Evolutionary conservation across 2,329 filamentous ascomycete species (phyloP).

Genomic region (Botrytis fragariae): DNA sequence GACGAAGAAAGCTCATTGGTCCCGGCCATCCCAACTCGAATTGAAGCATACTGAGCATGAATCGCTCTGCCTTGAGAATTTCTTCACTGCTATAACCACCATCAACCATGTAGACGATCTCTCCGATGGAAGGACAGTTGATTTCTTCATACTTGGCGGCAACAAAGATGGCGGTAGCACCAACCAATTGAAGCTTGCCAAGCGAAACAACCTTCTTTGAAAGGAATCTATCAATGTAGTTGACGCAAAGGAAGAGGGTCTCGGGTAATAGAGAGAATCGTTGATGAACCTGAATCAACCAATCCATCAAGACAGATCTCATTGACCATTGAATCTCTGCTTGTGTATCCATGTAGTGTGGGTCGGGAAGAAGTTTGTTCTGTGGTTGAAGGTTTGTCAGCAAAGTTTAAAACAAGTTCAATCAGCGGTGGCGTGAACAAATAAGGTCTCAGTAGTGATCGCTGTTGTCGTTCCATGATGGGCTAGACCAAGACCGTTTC

Average conservation of each 20-base stretch:
- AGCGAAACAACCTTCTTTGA: constrained; percentile 93
- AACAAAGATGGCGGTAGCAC: constrained; percentile 91
- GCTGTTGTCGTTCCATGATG: background rate
- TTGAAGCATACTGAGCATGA: constrained; percentile 95
- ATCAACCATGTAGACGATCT: constrained; percentile 99
- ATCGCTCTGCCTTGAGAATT: constrained; percentile 94
- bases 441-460: constrained; percentile 3
- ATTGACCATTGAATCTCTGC: constrained; percentile 99
- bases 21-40: constrained; percentile 98
- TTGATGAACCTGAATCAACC: constrained; percentile 93
- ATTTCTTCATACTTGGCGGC: constrained; percentile 99
- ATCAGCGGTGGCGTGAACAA: constrained; percentile 7
- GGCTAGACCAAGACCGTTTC: too few species aligned
- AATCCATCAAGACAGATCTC: constrained; percentile 95
- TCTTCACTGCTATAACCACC: constrained; percentile 84
- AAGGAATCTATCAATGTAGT: constrained; percentile 96
- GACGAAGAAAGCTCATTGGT: constrained; percentile 94
- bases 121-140: constrained; percentile 89
- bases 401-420: constrained; percentile 16
- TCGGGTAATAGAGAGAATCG: constrained; percentile 90
- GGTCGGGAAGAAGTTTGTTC: constrained; percentile 79
- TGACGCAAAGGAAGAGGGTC: constrained; percentile 90
- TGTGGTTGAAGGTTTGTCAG: constrained; percentile 39
- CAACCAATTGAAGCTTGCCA: constrained; percentile 91
- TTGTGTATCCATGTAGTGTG: constrained; percentile 95